phyloP scores from a whole-genome alignment of 768 basidiomycete species.

The Flagelloscypha sp. region DNA sequence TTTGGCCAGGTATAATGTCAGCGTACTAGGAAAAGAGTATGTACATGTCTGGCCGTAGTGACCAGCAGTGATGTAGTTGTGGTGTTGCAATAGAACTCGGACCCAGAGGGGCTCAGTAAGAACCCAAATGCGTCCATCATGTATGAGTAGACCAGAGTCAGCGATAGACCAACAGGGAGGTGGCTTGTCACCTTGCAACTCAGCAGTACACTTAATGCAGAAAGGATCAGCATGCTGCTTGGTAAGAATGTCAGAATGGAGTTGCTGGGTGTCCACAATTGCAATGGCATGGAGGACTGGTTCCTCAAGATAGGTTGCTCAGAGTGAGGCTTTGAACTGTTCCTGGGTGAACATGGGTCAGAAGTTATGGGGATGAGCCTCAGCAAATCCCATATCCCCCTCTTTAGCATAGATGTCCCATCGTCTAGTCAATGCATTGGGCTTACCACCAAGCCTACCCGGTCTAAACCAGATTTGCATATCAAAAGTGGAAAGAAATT shows the following conservation, averaged over 20 bases:
- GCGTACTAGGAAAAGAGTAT: conserved; percentile 14
- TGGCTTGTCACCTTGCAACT: no score
- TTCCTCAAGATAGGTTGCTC: no score
- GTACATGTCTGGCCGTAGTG: conserved; percentile 19
- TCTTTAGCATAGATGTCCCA: conserved; percentile 11
- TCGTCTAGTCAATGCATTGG: conserved; percentile 11
- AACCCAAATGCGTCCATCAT: conserved; percentile 11
- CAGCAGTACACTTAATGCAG: no score
- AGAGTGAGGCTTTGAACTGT: no score
- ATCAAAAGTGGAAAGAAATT: conserved; percentile 13
- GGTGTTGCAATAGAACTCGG: conserved; percentile 10
- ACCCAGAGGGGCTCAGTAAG: conserved; percentile 10
- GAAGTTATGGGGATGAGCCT: no score
- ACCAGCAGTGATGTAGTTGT: conserved; percentile 17
- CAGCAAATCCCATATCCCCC: conserved; percentile 10
- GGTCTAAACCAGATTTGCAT: conserved; percentile 12
- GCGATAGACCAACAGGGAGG: no score
- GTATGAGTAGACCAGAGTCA: no score
- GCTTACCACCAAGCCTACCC: conserved; percentile 11
- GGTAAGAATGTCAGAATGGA: neutral
- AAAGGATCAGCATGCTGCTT: no score
- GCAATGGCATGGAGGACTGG: neutral
- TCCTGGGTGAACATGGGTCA: no score
- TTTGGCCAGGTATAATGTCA: no score
- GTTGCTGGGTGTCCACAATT: neutral